These are phyloP conservation scores for Malus asiatica DNA, from an alignment of 306 rosid genomes.

Conservation along the genomic window DNA sequence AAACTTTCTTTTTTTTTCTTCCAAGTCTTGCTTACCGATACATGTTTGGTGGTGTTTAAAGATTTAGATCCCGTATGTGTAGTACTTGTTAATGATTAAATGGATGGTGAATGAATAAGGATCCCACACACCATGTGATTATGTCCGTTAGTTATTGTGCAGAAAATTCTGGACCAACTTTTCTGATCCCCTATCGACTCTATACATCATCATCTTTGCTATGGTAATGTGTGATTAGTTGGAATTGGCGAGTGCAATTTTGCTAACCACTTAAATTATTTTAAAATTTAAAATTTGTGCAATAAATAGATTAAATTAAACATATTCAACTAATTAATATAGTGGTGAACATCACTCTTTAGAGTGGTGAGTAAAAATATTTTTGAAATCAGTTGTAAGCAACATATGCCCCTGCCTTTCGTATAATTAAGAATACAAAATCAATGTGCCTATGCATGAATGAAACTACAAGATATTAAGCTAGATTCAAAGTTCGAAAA, in stretches of 20 bases:
- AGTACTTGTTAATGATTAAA: not conserved
- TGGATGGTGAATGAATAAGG: not conserved
- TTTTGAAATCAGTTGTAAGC: not conserved
- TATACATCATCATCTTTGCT: not conserved
- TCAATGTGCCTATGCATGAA: not conserved
- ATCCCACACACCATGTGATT: slow-evolving; percentile 5
- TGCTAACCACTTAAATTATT: no score
- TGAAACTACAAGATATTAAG: not conserved
- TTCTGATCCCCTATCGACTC: not conserved
- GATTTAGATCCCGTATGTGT: not conserved
- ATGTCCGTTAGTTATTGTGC: not conserved
- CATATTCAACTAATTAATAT: no score
- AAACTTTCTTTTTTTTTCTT: not conserved
- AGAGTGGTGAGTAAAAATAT: no score
- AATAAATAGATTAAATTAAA: no score
- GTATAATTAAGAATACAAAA: not conserved
- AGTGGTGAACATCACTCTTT: no score
- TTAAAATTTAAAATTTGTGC: no score
- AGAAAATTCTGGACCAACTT: not conserved
- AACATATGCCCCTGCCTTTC: not conserved
- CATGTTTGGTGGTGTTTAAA: not conserved
- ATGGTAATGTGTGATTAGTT: not conserved
- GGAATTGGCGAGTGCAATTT: not conserved
- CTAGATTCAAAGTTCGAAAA: no score
- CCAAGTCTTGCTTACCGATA: not conserved